Percentiles rank a stretch among this genome's conserved stretches.
phyloP scores from a whole-genome alignment of 1,284 basidiomycete genomes.

The Leccinum insigne region DNA sequence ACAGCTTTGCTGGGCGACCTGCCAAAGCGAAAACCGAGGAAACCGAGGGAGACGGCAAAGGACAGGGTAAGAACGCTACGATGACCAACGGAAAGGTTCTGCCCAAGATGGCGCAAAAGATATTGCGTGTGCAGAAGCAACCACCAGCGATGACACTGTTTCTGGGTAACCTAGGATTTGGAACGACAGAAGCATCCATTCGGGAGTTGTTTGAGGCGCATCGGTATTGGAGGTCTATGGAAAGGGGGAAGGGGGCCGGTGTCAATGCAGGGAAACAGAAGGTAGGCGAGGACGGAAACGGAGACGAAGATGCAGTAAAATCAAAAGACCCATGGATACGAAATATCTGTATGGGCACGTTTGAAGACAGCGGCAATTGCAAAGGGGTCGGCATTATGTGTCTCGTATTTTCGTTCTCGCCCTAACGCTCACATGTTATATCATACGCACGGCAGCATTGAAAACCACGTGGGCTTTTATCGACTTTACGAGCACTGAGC shows the following conservation, averaged over 20 bases:
- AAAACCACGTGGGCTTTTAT: slow-evolving; percentile 86
- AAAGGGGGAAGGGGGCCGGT: slow-evolving; percentile 25
- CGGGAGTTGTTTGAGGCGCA: slow-evolving; percentile 73
- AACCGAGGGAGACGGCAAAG: slow-evolving; percentile 20
- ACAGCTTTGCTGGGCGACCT: slow-evolving; percentile 71
- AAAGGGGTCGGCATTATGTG: slow-evolving; percentile 70
- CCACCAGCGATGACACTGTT: slow-evolving; percentile 84
- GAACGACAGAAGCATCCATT: slow-evolving; percentile 80
- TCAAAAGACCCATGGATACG: slow-evolving; percentile 68
- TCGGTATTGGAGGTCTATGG: slow-evolving; percentile 26
- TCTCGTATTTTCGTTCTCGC: background rate
- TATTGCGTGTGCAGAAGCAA: slow-evolving; percentile 81
- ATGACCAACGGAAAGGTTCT: slow-evolving; percentile 35
- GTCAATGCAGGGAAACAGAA: slow-evolving; percentile 28
- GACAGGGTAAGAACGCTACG: slow-evolving; percentile 29
- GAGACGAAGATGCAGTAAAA: slow-evolving; percentile 12
- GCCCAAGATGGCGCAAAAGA: slow-evolving; percentile 82
- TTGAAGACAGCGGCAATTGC: slow-evolving; percentile 92
- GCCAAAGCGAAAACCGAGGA: slow-evolving; percentile 20
- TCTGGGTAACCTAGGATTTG: slow-evolving; percentile 87
- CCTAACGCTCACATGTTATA: background rate
- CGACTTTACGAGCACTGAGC: slow-evolving; percentile 81
- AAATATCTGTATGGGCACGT: slow-evolving; percentile 94
- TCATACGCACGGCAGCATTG: background rate
- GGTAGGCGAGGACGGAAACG: background rate